These are phyloP conservation scores for Spiromastix sp. DNA, from an alignment of 2,329 filamentous ascomycete species.

Conservation along the genomic window DNA sequence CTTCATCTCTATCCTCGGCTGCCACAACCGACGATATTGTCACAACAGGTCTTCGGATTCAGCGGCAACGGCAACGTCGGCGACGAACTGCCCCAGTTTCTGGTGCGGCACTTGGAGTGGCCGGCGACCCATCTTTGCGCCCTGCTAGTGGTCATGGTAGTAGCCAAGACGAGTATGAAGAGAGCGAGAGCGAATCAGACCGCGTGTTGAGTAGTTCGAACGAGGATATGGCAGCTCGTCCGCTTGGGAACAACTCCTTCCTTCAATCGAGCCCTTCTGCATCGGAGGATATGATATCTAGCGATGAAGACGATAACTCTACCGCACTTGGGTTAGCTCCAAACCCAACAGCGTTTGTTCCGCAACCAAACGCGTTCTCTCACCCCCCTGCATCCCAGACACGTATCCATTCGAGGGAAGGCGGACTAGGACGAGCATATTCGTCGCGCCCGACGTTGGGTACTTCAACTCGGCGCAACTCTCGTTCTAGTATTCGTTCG, in stretches of 20 bases:
- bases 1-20: slow-evolving; percentile 75
- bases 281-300: slow-evolving; percentile 23
- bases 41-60: slow-evolving; percentile 73
- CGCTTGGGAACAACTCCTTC: slow-evolving; percentile 16
- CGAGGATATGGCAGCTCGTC: slow-evolving; percentile 39
- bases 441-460: slow-evolving; percentile 28
- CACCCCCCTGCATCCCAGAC: slow-evolving; percentile 58
- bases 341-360: slow-evolving; percentile 54
- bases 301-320: slow-evolving; percentile 61
- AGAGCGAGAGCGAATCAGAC: slow-evolving; percentile 85
- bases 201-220: slow-evolving; percentile 54
- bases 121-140: slow-evolving; percentile 31
- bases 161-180: slow-evolving; percentile 90
- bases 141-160: slow-evolving; percentile 46
- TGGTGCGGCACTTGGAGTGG: slow-evolving; percentile 28
- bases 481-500: slow-evolving; percentile 20
- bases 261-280: slow-evolving; percentile 16
- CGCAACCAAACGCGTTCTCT: slow-evolving; percentile 85
- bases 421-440: slow-evolving; percentile 37
- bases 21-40: slow-evolving; percentile 72
- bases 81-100: slow-evolving; percentile 31
- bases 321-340: slow-evolving; percentile 65
- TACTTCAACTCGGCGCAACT: slow-evolving; percentile 30
- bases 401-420: slow-evolving; percentile 32
- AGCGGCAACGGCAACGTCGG: slow-evolving; percentile 50